phyloP scores from a whole-genome alignment of 2,329 filamentous ascomycete genomes.

The Arthrobotrys iridis region DNA sequence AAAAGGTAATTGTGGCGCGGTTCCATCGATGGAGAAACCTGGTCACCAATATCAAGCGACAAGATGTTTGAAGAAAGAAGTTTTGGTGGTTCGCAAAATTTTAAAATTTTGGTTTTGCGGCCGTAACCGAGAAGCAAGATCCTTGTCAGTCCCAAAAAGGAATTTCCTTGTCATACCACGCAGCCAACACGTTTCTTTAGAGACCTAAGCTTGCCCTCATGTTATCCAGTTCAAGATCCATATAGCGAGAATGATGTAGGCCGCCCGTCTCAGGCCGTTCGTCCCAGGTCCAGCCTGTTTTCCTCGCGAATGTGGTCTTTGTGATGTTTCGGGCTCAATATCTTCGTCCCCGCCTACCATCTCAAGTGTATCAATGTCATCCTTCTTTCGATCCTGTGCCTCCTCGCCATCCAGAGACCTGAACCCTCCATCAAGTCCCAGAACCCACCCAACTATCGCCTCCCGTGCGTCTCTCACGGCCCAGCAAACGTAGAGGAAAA shows the following conservation, averaged over 20 bases:
- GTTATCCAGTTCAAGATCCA: slow-evolving; percentile 3
- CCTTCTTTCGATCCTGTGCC: background rate
- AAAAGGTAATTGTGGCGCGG: background rate
- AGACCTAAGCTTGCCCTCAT: too few relatives aligned
- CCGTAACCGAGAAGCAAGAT: background rate
- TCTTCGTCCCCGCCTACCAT: background rate
- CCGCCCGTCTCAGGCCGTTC: background rate
- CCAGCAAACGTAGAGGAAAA: slow-evolving; percentile 64
- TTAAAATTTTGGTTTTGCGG: slow-evolving; percentile 21
- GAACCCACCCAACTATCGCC: slow-evolving; percentile 61
- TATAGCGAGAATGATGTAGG: background rate
- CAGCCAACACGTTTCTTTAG: background rate
- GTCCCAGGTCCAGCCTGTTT: background rate
- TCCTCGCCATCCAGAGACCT: background rate
- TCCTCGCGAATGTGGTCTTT: background rate
- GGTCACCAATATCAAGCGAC: background rate
- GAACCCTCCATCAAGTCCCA: slow-evolving; percentile 49
- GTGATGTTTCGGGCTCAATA: background rate
- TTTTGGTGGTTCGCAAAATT: slow-evolving; percentile 15
- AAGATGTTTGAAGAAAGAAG: slow-evolving; percentile 5
- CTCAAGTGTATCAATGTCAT: slow-evolving; percentile 1
- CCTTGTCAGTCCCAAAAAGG: background rate
- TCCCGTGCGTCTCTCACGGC: slow-evolving; percentile 61
- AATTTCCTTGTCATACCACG: background rate
- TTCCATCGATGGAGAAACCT: slow-evolving; percentile 22